A percentile compares a stretch with the other conserved stretches of the same genome.
phyloP scores from a whole-genome alignment of 176 grass and related monocot genomes.

The Zea luxurians region DNA sequence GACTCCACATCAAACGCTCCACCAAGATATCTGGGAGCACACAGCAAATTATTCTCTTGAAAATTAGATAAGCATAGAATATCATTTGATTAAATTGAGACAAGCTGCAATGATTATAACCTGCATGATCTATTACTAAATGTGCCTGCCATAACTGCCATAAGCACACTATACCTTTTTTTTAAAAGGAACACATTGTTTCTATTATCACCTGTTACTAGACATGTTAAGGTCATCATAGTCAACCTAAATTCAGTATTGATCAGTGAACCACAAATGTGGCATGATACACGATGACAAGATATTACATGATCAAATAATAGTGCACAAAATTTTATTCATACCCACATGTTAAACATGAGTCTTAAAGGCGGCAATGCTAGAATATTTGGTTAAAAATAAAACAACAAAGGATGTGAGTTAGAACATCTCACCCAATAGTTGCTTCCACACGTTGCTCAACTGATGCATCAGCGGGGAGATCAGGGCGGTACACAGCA shows the following conservation, averaged over 20 bases:
- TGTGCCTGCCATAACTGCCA: not conserved
- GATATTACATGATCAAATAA: not conserved
- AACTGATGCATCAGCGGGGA: constrained; percentile 68
- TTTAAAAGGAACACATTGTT: not conserved
- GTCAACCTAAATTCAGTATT: too few relatives aligned
- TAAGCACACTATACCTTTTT: not conserved
- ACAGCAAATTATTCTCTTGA: not conserved
- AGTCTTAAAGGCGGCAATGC: not conserved
- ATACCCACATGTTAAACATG: not conserved
- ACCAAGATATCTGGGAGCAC: constrained; percentile 76
- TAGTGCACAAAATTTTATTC: not conserved
- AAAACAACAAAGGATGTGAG: not conserved
- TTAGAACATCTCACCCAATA: constrained; percentile 63
- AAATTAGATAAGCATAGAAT: not conserved
- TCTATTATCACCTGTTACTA: not conserved
- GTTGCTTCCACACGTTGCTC: constrained; percentile 83
- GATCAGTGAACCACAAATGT: not conserved
- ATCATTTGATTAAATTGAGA: too few relatives aligned
- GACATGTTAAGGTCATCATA: not conserved
- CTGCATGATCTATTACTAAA: not conserved
- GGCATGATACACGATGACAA: not conserved
- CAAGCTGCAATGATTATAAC: too few relatives aligned
- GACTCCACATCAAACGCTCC: constrained; percentile 94
- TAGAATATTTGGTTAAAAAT: not conserved
- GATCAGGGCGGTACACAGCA: constrained; percentile 72